phyloP scores from a whole-genome alignment of 2,329 filamentous ascomycete species.

The Rhynchosporium agropyri region DNA sequence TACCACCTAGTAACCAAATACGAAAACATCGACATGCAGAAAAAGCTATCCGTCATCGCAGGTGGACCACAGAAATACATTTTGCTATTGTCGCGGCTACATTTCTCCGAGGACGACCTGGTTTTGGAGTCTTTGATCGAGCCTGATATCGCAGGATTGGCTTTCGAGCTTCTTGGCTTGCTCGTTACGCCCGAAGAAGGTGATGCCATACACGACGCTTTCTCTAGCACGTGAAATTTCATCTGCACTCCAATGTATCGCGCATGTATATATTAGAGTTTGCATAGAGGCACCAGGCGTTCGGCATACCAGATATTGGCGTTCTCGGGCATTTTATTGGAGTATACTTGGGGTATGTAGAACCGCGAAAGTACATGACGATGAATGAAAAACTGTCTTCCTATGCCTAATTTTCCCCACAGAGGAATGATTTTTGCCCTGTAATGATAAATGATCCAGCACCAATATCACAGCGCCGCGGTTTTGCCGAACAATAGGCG shows the following conservation, averaged over 20 bases:
- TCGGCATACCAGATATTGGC: constrained; percentile 10
- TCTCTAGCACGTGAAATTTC: constrained; percentile 27
- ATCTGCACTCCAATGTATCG: constrained; percentile 3
- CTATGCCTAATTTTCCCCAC: not conserved
- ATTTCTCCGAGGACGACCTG: constrained; percentile 77
- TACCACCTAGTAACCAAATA: constrained; percentile 63
- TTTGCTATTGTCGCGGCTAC: constrained; percentile 78
- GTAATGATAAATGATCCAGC: not conserved
- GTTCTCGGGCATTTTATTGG: not conserved
- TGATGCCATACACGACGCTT: constrained; percentile 51
- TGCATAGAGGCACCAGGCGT: not conserved
- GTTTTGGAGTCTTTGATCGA: constrained; percentile 78
- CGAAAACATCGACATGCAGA: constrained; percentile 65
- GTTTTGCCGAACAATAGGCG: not conserved
- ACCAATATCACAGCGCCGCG: not conserved
- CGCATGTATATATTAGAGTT: not conserved
- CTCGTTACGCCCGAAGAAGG: constrained; percentile 80
- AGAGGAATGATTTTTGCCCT: not conserved
- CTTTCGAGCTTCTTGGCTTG: constrained; percentile 79
- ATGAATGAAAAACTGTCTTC: not conserved
- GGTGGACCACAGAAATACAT: constrained; percentile 82
- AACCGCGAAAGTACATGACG: not conserved
- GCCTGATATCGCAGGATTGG: constrained; percentile 76
- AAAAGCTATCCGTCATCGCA: constrained; percentile 69
- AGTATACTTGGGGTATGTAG: not conserved